Base-by-base conservation (phyloP, 176 grass and related monocot species). In the Cenchrus fungigraminus region DNA sequence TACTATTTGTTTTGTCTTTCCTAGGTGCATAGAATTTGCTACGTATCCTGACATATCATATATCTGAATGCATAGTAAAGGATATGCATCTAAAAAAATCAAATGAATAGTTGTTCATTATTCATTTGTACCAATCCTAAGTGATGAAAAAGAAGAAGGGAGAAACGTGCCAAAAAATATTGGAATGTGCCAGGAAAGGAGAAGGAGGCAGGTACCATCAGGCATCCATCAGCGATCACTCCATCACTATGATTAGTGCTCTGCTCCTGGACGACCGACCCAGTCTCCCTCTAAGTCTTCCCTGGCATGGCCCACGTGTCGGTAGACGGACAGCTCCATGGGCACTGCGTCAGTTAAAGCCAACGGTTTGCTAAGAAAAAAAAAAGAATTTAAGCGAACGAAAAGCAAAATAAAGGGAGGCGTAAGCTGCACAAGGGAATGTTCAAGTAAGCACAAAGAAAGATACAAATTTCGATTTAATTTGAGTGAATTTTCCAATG, bases 211-310 rank as follows among this genome's bases (percentile, higher is more conserved):
- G 20, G 43, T 44, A 22, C 25, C 68, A 61, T 57, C 67, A 44
- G 0, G 0, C 13, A 45, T 32, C 66, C 53, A 47, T 63, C 68
- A 6, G 5, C n/a, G 16, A 47, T 62, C 25, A 20, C 3, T 51
- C 25, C 25, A 74, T 15, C 25, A 12, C 50, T 74, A n/a, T 57
- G 79, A 45, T 70, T 56, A 31, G 65, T 44, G 65, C 79, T 56
- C 19, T 42, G 50, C 25, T 80, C 16, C 29, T 80, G 13, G 79
- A 69, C 51, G 79, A 53, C 62, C 31, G 65, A 70, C 65, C 79
- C 17, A 57, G 51, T 81, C 64, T 11, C 43, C 20, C 22, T 9
- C 49, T 57, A 6, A 3, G 43, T 63, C 68, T 73, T 49, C 56
- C 43, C 44, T 51, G 44, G 16, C 16, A 49, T 56, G 44, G 81